A percentile compares a stretch with the other conserved stretches of the same genome.
phyloP scores from a whole-genome alignment of 2,329 filamentous ascomycete genomes.

The Claviceps sp. region DNA sequence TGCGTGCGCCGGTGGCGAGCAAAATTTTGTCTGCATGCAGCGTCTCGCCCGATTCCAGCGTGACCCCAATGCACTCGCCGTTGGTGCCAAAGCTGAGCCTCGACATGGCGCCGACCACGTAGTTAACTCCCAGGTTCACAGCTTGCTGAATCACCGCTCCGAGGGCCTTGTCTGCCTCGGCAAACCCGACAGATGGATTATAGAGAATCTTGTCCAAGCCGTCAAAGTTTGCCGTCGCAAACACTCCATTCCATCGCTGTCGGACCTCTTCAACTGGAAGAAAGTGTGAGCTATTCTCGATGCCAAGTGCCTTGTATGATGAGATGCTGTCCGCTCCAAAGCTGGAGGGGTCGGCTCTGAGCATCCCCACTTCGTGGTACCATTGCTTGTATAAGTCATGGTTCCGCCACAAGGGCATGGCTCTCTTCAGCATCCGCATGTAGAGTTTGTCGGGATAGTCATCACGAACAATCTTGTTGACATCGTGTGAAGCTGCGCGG shows the following conservation, averaged over 20 bases:
- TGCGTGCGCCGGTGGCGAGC: constrained; percentile 43
- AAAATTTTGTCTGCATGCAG: constrained; percentile 39
- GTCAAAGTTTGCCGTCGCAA: constrained; percentile 42
- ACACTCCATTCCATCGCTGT: constrained; percentile 40
- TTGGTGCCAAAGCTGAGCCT: constrained; percentile 31
- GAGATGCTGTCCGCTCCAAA: constrained; percentile 31
- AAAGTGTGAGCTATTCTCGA: constrained; percentile 26
- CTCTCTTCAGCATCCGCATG: constrained; percentile 25
- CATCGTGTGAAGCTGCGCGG: constrained; percentile 31
- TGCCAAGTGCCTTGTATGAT: constrained; percentile 20
- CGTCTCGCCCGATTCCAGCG: constrained; percentile 29
- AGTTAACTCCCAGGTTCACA: constrained; percentile 40
- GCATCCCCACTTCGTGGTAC: constrained; percentile 47
- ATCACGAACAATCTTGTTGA: constrained; percentile 31
- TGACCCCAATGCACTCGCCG: constrained; percentile 35
- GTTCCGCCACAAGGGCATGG: constrained; percentile 25
- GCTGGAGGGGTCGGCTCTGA: constrained; percentile 25
- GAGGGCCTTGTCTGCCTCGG: constrained; percentile 42
- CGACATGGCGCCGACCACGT: constrained; percentile 36
- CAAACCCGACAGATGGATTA: constrained; percentile 47
- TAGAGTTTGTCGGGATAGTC: constrained; percentile 27
- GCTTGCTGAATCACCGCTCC: constrained; percentile 38
- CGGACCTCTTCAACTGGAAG: constrained; percentile 38
- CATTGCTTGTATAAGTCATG: constrained; percentile 36
- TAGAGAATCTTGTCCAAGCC: constrained; percentile 40